phyloP scores from a whole-genome alignment of 2,329 filamentous ascomycete species.

The Trichoderma atroviride region DNA sequence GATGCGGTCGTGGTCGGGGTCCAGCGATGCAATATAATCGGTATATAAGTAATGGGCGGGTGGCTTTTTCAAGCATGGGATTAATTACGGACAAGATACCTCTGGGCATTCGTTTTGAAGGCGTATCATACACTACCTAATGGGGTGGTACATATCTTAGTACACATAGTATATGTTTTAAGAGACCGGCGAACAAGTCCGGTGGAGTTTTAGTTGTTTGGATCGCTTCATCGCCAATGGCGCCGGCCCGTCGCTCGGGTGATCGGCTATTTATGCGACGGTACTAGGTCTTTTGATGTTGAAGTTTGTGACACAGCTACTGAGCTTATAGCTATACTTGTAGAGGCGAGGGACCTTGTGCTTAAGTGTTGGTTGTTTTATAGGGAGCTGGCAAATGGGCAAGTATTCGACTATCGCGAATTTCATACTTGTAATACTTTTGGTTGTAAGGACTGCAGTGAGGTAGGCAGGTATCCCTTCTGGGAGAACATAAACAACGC shows the following conservation, averaged over 20 bases:
- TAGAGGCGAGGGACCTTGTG: background rate
- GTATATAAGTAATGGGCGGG: background rate
- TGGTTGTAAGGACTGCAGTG: background rate
- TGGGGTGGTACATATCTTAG: background rate
- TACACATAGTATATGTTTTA: background rate
- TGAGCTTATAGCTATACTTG: background rate
- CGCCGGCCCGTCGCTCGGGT: slow-evolving; percentile 16
- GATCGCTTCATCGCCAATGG: slow-evolving; percentile 16
- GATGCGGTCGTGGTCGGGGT: slow-evolving; percentile 32
- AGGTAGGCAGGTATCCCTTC: background rate
- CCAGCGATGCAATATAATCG: slow-evolving; percentile 18
- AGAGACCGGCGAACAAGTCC: background rate
- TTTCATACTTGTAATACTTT: background rate
- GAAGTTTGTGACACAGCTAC: no score
- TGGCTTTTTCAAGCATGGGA: background rate
- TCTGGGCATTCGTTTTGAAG: slow-evolving; percentile 13
- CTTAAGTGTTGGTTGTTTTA: no score
- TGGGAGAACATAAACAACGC: background rate
- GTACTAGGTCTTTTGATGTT: background rate
- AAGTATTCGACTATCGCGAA: background rate
- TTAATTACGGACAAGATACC: slow-evolving; percentile 20
- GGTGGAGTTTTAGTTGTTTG: background rate
- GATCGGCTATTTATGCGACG: slow-evolving; percentile 6
- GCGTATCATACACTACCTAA: background rate
- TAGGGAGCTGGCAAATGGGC: no score